Evolutionary conservation across 1,284 basidiomycete genomes (phyloP).

Genomic region (Athelia sp.): DNA sequence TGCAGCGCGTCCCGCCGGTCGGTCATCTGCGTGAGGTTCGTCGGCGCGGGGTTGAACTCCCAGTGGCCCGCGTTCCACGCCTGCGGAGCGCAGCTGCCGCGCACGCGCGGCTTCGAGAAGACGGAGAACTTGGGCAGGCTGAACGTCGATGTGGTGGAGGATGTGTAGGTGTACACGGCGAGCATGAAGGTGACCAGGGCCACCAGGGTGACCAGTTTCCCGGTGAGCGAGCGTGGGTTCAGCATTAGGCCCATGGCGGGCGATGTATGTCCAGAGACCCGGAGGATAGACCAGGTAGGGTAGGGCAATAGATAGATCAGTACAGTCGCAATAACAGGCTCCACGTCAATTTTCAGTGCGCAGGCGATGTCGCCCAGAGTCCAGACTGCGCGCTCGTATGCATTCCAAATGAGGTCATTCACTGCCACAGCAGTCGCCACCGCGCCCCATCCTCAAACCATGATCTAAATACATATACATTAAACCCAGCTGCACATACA

Average conservation of each 20-base stretch:
- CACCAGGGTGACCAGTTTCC: not conserved
- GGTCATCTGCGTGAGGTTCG: constrained; percentile 29
- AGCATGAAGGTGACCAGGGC: not conserved
- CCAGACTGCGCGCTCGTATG: too few relatives aligned
- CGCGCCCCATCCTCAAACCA: too few relatives aligned
- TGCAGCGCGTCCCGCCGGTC: constrained; percentile 35
- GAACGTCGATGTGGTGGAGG: not conserved
- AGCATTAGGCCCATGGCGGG: not conserved
- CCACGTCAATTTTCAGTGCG: too few relatives aligned
- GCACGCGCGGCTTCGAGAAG: not conserved
- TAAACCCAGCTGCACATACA: too few relatives aligned
- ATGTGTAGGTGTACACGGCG: not conserved
- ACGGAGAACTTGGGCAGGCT: not conserved
- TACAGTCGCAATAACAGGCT: too few relatives aligned
- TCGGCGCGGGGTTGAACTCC: constrained; percentile 26
- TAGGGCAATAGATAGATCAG: too few relatives aligned
- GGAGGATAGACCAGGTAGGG: too few relatives aligned
- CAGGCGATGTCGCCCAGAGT: too few relatives aligned
- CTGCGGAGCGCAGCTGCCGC: constrained; percentile 33
- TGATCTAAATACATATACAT: too few relatives aligned
- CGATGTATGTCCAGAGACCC: too few relatives aligned
- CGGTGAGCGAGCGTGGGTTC: not conserved
- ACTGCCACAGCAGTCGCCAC: too few relatives aligned
- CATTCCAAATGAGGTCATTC: too few relatives aligned
- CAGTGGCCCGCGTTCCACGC: constrained; percentile 40